Conservation (phyloP, 2,329 filamentous ascomycete species). For the Exophiala sp. region DNA sequence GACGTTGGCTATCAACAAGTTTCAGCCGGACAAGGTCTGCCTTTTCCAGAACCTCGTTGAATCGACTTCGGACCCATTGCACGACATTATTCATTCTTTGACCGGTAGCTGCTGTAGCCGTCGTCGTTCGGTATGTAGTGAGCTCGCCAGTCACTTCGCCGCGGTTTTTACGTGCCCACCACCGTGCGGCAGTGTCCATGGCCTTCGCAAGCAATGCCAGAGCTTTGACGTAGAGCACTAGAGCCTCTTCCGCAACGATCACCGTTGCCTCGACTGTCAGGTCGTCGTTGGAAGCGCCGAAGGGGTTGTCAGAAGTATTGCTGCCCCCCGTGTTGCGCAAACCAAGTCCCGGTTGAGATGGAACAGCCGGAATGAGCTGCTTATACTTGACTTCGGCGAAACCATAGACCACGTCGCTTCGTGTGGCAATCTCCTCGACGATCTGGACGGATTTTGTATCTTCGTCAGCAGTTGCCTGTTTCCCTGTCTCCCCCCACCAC, state of each 20-base stretch:
- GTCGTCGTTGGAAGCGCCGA: conserved; percentile 53
- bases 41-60: conserved; percentile 97
- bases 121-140: conserved; percentile 39
- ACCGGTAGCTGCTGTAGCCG: conserved; percentile 49
- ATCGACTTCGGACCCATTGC: conserved; percentile 87
- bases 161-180: conserved; percentile 80
- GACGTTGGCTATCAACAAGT: conserved; percentile 76
- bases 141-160: conserved; percentile 50
- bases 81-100: conserved; percentile 85
- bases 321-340: conserved; percentile 30
- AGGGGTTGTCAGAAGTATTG: conserved; percentile 34
- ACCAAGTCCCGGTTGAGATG: conserved; percentile 49
- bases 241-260: conserved; percentile 81
- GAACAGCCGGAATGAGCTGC: conserved; percentile 83
- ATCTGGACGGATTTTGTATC: conserved; percentile 70
- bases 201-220: conserved; percentile 83
- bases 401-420: conserved; percentile 92
- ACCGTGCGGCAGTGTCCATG: conserved; percentile 88
- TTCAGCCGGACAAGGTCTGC: conserved; percentile 88
- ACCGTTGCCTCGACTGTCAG: conserved; percentile 82
- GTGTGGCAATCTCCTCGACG: conserved; percentile 85
- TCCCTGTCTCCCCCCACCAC: conserved; percentile 57
- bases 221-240: conserved; percentile 94
- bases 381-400: conserved; percentile 99
- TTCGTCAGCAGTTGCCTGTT: conserved; percentile 63